Evolutionary conservation across 2,329 filamentous ascomycete genomes (phyloP).

Genomic region (Nigrograna mackinnonii): DNA sequence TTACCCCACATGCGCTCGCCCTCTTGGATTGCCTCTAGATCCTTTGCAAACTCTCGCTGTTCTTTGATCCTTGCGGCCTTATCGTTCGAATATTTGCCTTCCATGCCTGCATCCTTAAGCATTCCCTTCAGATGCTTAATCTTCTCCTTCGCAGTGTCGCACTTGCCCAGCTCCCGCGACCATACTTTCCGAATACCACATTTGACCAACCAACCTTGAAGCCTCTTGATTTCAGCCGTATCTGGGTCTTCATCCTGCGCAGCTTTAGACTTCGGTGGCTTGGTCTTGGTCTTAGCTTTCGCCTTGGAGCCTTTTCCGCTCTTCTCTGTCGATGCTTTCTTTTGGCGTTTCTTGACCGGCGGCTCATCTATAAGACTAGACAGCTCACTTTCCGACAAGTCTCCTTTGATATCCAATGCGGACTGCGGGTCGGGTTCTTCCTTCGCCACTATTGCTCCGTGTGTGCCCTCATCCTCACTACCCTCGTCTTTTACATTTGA

Average conservation of each 20-base stretch:
- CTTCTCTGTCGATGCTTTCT: slow-evolving; percentile 31
- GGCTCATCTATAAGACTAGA: slow-evolving; percentile 80
- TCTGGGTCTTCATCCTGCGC: slow-evolving; percentile 59
- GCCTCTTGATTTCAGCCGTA: slow-evolving; percentile 80
- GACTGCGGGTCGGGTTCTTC: slow-evolving; percentile 11
- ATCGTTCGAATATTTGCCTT: slow-evolving; percentile 81
- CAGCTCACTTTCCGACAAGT: slow-evolving; percentile 64
- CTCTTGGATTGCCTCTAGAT: slow-evolving; percentile 82
- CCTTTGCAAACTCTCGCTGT: slow-evolving; percentile 77
- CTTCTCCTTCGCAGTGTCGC: slow-evolving; percentile 74
- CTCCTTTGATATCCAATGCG: slow-evolving; percentile 13
- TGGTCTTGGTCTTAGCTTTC: slow-evolving; percentile 20
- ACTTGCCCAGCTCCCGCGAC: slow-evolving; percentile 80
- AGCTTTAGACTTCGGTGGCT: slow-evolving; percentile 42
- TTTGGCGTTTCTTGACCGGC: slow-evolving; percentile 59
- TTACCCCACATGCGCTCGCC: slow-evolving; percentile 79
- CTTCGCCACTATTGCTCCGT: background rate
- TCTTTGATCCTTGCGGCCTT: slow-evolving; percentile 89
- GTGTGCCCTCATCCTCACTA: slow-evolving; percentile 12
- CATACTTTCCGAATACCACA: slow-evolving; percentile 94
- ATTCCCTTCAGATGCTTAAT: slow-evolving; percentile 78
- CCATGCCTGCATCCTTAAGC: slow-evolving; percentile 84
- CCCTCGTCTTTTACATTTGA: slow-evolving; percentile 7
- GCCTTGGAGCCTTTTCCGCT: slow-evolving; percentile 24
- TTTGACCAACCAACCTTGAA: slow-evolving; percentile 85